A percentile compares a stretch with the other conserved stretches of the same genome.
phyloP scores from a whole-genome alignment of 1,284 basidiomycete species.

The Pseudozyma pruni region DNA sequence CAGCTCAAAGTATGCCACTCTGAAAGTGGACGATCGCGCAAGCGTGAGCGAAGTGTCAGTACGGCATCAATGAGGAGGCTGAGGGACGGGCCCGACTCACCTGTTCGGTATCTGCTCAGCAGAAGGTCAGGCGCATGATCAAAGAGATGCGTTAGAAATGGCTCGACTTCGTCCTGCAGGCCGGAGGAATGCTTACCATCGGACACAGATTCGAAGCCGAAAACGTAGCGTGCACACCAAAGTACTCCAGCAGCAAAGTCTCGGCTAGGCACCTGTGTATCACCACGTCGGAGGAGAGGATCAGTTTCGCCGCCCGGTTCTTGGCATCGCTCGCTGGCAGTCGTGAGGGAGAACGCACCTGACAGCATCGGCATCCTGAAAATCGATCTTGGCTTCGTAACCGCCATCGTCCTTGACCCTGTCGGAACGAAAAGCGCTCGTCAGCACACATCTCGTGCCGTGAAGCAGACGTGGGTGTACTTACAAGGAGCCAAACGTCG shows the following conservation, averaged over 20 bases:
- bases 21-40: conserved; percentile 1
- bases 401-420: conserved; percentile 36
- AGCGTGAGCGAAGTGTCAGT: background rate
- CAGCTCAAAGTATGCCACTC: conserved; percentile 35
- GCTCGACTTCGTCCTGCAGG: too few species aligned
- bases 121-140: too few species aligned
- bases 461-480: background rate
- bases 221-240: conserved; percentile 18
- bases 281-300: too few species aligned
- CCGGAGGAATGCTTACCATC: conserved; percentile 35
- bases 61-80: too few species aligned
- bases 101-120: conserved; percentile 20
- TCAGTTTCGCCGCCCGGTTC: too few species aligned
- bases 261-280: conserved; percentile 22
- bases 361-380: conserved; percentile 34
- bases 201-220: conserved; percentile 35
- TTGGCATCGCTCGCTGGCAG: background rate
- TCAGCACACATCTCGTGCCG: background rate
- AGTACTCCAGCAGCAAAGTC: conserved; percentile 36
- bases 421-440: background rate
- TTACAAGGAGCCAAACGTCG: conserved; percentile 25
- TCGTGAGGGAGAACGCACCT: conserved; percentile 20
- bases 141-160: too few species aligned
- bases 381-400: conserved; percentile 43
- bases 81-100: background rate